A percentile compares a stretch with the other conserved stretches of the same genome.
These are phyloP conservation scores for Pseudogymnoascus sp. DNA, from an alignment of 2,329 filamentous ascomycete species.

Conservation along the genomic window DNA sequence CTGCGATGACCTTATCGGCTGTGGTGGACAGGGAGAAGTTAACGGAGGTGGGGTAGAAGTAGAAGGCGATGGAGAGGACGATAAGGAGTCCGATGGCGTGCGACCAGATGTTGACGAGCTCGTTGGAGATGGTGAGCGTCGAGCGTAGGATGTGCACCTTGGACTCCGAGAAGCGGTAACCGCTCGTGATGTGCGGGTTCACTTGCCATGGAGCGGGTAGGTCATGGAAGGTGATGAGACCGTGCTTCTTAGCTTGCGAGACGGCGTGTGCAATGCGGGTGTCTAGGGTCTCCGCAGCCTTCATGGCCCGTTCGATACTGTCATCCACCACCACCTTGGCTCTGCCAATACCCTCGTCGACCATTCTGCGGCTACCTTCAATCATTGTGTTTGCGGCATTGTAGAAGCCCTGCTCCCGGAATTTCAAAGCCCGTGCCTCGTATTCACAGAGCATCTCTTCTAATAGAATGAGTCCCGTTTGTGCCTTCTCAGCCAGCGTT, in stretches of 20 bases:
- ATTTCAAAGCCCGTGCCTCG: conserved; percentile 70
- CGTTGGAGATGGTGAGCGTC: conserved; percentile 79
- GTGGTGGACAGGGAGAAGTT: conserved; percentile 85
- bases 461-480: conserved; percentile 76
- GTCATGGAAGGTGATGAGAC: conserved; percentile 81
- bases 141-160: conserved; percentile 84
- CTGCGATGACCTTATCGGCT: conserved; percentile 81
- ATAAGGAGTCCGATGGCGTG: conserved; percentile 84
- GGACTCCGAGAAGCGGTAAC: conserved; percentile 89
- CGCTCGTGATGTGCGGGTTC: conserved; percentile 84
- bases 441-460: conserved; percentile 80
- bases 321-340: conserved; percentile 72
- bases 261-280: conserved; percentile 78
- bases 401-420: conserved; percentile 68
- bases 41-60: conserved; percentile 83
- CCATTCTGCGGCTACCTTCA: conserved; percentile 68
- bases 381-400: conserved; percentile 65
- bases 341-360: conserved; percentile 69
- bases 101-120: conserved; percentile 96
- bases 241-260: conserved; percentile 63
- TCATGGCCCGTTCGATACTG: conserved; percentile 71
- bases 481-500: conserved; percentile 84
- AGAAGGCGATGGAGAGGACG: conserved; percentile 82
- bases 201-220: conserved; percentile 86
- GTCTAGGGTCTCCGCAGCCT: conserved; percentile 73